Base-by-base conservation (phyloP, 257 asterid genomes). In the Plantago elongata region DNA sequence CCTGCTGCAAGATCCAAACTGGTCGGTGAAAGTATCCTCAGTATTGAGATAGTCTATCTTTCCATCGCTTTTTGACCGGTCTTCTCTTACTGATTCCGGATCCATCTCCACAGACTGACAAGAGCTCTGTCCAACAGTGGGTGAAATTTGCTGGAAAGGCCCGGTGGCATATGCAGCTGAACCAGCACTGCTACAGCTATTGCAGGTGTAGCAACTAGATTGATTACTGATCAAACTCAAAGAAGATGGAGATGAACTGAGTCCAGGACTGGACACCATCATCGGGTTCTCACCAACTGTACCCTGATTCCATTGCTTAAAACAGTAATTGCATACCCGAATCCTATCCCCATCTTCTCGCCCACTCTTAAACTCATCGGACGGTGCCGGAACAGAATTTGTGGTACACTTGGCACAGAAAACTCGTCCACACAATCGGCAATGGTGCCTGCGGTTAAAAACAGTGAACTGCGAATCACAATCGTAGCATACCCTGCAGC, bases 401-500 rank as follows among this genome's bases (percentile, higher is more conserved):
- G 82, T 16, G 9, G 89, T 76, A 74, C 95, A 86, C 81, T 74
- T 80, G 43, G 89, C 81, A 73, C 95, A 86, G 74, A 86, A 86
- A 62, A 86, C 91, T 11, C 87, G 78, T 7, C 95, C 95, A 42
- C 95, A 86, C 17, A 76, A 49, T 13, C 95, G 83, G 57, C 95
- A 86, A 57, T 86, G 95, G 70, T 86, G 95, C 78, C 72, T 86
- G 68, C 95, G 84, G 66, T 86, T 86, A 68, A 83, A 81, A 63
- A 86, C 64, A 63, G 80, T 81, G 72, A 86, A 86, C 45, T 65
- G 79, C 13, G 84, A 79, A 81, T 86, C 95, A 65, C 95, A 83
- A 64, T 86, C 95, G 63, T 86, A 86, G 81, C 95, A 86, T 15
- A 86, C 85, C 75, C 89, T 63, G 72, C 95, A 86, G 75, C 91